Evolutionary conservation across 768 basidiomycete species (phyloP).

Genomic region (Leccinum rimulosum): DNA sequence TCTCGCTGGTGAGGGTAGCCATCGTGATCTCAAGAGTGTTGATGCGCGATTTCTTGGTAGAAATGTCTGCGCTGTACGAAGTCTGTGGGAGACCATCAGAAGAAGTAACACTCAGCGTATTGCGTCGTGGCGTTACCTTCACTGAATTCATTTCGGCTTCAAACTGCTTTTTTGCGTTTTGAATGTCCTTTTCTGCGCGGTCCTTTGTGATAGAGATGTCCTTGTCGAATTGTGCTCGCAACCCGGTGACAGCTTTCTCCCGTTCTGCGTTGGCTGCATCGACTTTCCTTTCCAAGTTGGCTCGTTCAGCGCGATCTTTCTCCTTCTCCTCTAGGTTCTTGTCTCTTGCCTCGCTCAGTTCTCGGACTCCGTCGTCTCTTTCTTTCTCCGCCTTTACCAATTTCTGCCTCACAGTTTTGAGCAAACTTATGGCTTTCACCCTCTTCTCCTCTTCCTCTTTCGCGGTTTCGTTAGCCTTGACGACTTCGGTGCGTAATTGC

Average conservation of each 20-base stretch:
- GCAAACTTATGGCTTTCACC: slow-evolving; percentile 83
- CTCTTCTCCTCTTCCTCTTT: slow-evolving; percentile 99
- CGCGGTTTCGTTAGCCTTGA: slow-evolving; percentile 54
- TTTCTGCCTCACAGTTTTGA: slow-evolving; percentile 96
- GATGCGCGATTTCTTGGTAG: slow-evolving; percentile 59
- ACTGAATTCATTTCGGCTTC: slow-evolving; percentile 72
- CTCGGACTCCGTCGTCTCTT: slow-evolving; percentile 72
- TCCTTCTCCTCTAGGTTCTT: slow-evolving; percentile 50
- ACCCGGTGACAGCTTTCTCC: slow-evolving; percentile 55
- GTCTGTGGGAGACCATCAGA: slow-evolving; percentile 43
- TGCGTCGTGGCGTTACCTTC: slow-evolving; percentile 49
- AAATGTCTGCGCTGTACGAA: slow-evolving; percentile 64
- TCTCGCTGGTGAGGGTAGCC: slow-evolving; percentile 68
- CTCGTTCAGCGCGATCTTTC: slow-evolving; percentile 44
- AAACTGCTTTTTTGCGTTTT: slow-evolving; percentile 61
- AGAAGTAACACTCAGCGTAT: slow-evolving; percentile 5
- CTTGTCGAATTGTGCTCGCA: slow-evolving; percentile 70
- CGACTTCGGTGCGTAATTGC: slow-evolving; percentile 60
- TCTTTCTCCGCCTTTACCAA: slow-evolving; percentile 97
- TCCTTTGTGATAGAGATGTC: slow-evolving; percentile 62
- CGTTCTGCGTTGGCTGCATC: slow-evolving; percentile 59
- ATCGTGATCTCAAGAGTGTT: slow-evolving; percentile 67
- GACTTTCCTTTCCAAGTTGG: slow-evolving; percentile 60
- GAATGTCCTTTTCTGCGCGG: slow-evolving; percentile 71
- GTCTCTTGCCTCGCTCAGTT: slow-evolving; percentile 49